Evolutionary conservation across 352 stramenopile genomes (phyloP).

Genomic region (Blastocystis sp.): DNA sequence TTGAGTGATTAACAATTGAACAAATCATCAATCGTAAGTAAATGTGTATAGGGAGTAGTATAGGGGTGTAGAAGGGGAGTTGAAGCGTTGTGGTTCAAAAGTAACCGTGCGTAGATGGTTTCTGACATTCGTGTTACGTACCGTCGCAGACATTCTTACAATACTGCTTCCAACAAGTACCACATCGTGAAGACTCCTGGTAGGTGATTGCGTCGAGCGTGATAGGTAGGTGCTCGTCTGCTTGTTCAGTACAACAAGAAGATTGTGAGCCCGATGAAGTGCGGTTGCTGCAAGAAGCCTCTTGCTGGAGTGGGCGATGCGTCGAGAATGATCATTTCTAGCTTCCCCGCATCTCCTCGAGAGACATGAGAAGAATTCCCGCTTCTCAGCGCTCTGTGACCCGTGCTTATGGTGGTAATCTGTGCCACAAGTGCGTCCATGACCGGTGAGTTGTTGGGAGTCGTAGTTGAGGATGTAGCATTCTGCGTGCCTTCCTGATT

Average conservation of each 20-base stretch:
- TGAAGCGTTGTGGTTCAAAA: not conserved
- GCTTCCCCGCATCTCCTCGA: constrained; percentile 6
- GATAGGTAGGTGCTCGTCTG: constrained; percentile 71
- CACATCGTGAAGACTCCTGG: constrained; percentile 83
- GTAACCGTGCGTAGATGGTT: constrained; percentile 63
- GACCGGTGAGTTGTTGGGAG: constrained; percentile 64
- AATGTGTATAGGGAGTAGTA: not conserved
- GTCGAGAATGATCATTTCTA: not conserved
- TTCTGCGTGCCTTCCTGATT: constrained; percentile 74
- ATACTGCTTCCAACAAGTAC: constrained; percentile 82
- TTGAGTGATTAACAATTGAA: constrained; percentile 17
- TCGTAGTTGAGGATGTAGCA: constrained; percentile 61
- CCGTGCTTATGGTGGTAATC: constrained; percentile 86
- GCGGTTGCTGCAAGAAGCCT: constrained; percentile 84
- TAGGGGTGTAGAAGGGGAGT: not conserved
- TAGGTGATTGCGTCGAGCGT: constrained; percentile 60
- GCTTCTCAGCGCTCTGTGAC: constrained; percentile 83
- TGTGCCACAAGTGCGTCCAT: constrained; percentile 82
- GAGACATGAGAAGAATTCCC: constrained; percentile 70
- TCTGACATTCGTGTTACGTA: constrained; percentile 87
- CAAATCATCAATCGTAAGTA: constrained; percentile 5
- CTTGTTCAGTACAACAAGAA: constrained; percentile 87
- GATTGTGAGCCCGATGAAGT: constrained; percentile 81
- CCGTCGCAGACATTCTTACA: constrained; percentile 86
- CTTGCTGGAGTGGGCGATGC: constrained; percentile 67